Conservation (phyloP, 345 rosid genomes). For the Eucalyptus pumila region DNA sequence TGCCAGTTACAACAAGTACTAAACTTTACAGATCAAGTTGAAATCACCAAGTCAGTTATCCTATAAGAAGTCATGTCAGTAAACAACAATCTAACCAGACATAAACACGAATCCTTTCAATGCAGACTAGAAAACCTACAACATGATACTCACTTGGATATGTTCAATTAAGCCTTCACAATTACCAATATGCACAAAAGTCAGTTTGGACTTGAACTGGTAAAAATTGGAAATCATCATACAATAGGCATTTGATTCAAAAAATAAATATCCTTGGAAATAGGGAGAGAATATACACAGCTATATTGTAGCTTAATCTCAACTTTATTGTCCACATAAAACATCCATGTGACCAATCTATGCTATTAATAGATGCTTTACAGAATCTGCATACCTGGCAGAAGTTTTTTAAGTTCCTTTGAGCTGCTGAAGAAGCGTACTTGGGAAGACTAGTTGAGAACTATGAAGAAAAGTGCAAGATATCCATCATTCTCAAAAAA, state of each 20-base stretch:
- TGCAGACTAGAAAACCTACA: neutral
- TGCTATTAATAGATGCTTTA: neutral
- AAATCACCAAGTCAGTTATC: neutral
- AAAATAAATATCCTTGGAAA: neutral
- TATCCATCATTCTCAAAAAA: neutral
- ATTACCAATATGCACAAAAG: neutral
- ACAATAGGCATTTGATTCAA: neutral
- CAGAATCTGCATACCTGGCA: slow-evolving; percentile 28
- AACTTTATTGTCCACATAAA: neutral
- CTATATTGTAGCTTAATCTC: neutral
- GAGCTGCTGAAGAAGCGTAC: slow-evolving; percentile 74
- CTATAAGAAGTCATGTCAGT: neutral
- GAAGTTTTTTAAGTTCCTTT: slow-evolving; percentile 64
- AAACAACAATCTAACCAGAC: neutral
- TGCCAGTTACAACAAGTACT: neutral
- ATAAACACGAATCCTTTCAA: neutral
- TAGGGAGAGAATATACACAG: neutral
- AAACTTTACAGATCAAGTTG: neutral
- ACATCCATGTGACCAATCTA: neutral
- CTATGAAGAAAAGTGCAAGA: slow-evolving; percentile 23
- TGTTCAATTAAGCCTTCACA: neutral
- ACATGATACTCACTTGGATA: neutral
- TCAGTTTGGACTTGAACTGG: neutral
- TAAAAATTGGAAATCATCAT: neutral
- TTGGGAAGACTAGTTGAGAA: slow-evolving; percentile 67